Evolutionary conservation across 805 yeast genomes (phyloP), one percentile per base, ranked within the genome.

Genomic region (Cyberlindnera mississippiensis): DNA sequence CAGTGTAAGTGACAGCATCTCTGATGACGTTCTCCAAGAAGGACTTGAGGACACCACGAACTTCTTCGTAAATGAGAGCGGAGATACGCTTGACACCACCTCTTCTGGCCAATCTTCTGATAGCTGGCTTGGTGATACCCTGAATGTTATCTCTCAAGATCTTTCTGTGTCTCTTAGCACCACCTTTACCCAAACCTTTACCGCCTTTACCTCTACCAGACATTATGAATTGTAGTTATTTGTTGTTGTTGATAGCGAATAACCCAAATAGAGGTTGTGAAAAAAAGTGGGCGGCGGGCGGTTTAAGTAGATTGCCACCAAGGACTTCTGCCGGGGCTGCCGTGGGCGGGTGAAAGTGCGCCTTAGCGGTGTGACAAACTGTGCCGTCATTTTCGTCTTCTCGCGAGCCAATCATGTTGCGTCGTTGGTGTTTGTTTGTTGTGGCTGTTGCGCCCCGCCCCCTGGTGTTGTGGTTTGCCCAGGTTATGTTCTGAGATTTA

Each of bases 51-150:
- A 93, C 97, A 59, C 85, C 90, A 80, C 99, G 89, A 66, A 93
- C 96, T 78, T 91, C 97, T 76, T 91, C 99, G 79, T 91, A 91
- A 71, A 91, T 91, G 68, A 90, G 78, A 71, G 96, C 98, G 52
- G 98, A 91, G 65, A 91, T 91, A 86, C 99, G 96, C 85, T 91
- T 91, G 68, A 91, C 99, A 90, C 99, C 99, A 78, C 99, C 99
- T 87, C 99, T 89, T 84, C 99, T 91, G 40, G 99, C 99, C 64
- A 91, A 85, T 87, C 99, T 91, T 80, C 99, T 89, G 68, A 91
- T 91, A 67, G 99, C 99, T 68, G 99, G 99, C 82, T 91, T 91
- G 52, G 99, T 91, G 69, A 91, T 91, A 80, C 99, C 99, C 76
- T 90, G 97, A 60, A 93, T 91, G 91, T 91, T 93, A 73, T 93